Conservation (phyloP, 2,329 filamentous ascomycete genomes). For the Aspergillus pseudonomiae region DNA sequence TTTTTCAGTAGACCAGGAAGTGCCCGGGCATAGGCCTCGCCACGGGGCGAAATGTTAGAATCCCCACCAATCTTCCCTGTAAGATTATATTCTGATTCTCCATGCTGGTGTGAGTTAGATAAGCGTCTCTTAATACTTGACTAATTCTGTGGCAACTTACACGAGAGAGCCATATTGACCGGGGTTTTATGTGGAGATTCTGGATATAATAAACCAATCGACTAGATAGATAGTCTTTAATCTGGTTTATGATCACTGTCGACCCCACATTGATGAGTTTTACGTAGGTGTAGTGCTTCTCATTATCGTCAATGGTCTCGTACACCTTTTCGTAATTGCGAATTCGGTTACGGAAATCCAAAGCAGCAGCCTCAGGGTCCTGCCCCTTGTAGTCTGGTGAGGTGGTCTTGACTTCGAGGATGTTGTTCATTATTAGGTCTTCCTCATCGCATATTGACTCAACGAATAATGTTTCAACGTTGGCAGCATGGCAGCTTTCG, state of each 20-base stretch:
- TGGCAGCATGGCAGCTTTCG: conserved; percentile 72
- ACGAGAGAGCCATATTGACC: conserved; percentile 94
- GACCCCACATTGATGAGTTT: conserved; percentile 97
- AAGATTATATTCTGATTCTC: conserved; percentile 91
- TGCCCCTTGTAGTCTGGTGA: conserved; percentile 93
- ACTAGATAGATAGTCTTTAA: conserved; percentile 94
- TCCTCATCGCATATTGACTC: conserved; percentile 97
- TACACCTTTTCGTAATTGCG: conserved; percentile 98
- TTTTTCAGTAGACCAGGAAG: conserved; percentile 82
- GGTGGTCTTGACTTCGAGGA: conserved; percentile 94
- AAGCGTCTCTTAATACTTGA: neutral
- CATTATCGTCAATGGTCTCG: conserved; percentile 86
- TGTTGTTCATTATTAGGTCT: conserved; percentile 96
- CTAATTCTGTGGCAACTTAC: conserved; percentile 56
- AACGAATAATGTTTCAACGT: conserved; percentile 90
- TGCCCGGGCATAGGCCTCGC: conserved; percentile 82
- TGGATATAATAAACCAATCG: conserved; percentile 97
- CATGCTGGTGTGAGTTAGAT: conserved; percentile 64
- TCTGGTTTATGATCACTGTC: conserved; percentile 96
- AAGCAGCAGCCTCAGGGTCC: conserved; percentile 86
- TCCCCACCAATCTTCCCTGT: conserved; percentile 91
- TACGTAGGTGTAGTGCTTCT: conserved; percentile 87
- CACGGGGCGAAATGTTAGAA: conserved; percentile 80
- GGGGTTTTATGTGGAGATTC: conserved; percentile 95
- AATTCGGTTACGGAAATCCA: conserved; percentile 92